Base-by-base conservation (phyloP, 2,329 filamentous ascomycete genomes). In the Arthrobotrys musiformis region DNA sequence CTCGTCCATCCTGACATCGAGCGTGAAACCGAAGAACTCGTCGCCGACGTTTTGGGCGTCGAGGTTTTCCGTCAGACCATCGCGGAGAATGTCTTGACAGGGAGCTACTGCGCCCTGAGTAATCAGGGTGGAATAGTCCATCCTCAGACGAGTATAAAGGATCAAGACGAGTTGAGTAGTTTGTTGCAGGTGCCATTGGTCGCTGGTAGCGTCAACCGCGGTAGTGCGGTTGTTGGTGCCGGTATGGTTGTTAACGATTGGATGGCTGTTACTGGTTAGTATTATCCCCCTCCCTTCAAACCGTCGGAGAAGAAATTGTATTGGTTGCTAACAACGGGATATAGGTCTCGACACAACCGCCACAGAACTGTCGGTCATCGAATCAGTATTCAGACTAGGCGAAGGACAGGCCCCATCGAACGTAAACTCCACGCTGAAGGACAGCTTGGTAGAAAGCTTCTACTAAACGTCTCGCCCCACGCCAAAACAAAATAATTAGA, bases 371-470 rank as follows among this genome's bases (percentile, higher is more conserved):
- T 97, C 93, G 82, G 95, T 99, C 74, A 89, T 99, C 70, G 95
- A 99, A 88, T 94, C 91, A 81, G 94, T 99, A 79, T 99, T 99
- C 87, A 90, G 93, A 82, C 87, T 99, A 54, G 94, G 94, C 79
- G 94, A 98, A 86, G 93, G 93, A 66, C 88, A 90, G 80, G 93
- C 89, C 5, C 91, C 93, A 61, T 89, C 89, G 82, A 90, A 89
- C 81, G 93, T 94, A 86, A 92, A 92, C 84, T 92, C 90, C 63
- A 90, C 86, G 81, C 90, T 97, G 87, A 98, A 97, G 89, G 94
- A 98, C 84, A 95, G 93, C 80, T 97, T 99, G 89, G 95, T 99
- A 79, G 95, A 99, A 87, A 97, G 93, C 82, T 99, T 98, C 86
- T 99, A 99, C 87, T 99, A 88, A 88, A 81, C 44, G 40, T 8